Evolutionary conservation across 148 eudicot genomes (phyloP).

Genomic region (Euryodendron excelsum): DNA sequence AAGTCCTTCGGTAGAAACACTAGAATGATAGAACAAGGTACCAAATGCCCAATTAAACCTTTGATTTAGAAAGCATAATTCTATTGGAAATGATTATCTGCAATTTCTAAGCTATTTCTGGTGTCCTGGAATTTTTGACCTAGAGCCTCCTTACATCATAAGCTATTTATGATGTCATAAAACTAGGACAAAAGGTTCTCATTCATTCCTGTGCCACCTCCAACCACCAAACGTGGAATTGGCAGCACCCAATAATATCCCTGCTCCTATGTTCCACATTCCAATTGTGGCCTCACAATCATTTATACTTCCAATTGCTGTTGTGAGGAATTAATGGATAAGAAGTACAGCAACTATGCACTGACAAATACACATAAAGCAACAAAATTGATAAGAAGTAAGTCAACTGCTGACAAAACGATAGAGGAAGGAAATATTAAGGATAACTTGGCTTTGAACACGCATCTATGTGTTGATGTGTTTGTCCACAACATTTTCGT

Average conservation of each 20-base stretch:
- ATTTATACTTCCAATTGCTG: background rate
- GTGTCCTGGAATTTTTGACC: too few species aligned
- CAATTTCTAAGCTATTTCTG: too few species aligned
- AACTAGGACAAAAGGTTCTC: background rate
- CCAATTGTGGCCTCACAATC: background rate
- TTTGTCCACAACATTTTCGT: slow-evolving; percentile 63
- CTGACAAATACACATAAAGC: too few species aligned
- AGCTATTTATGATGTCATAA: background rate
- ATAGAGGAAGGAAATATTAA: background rate
- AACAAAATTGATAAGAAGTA: background rate
- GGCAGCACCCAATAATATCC: background rate
- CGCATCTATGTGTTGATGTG: slow-evolving; percentile 79
- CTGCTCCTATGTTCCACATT: background rate
- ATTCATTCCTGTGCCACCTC: background rate
- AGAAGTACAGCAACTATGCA: background rate
- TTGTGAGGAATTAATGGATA: background rate
- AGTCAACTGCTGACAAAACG: background rate
- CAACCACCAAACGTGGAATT: background rate
- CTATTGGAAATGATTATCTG: too few species aligned
- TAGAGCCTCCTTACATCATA: too few species aligned
- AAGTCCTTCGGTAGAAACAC: background rate
- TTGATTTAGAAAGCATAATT: too few species aligned
- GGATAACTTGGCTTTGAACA: slow-evolving; percentile 82
- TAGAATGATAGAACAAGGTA: background rate
- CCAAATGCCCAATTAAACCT: background rate